These are phyloP conservation scores for Geosmithia flava DNA, from an alignment of 2,329 filamentous ascomycete species.

Conservation along the genomic window DNA sequence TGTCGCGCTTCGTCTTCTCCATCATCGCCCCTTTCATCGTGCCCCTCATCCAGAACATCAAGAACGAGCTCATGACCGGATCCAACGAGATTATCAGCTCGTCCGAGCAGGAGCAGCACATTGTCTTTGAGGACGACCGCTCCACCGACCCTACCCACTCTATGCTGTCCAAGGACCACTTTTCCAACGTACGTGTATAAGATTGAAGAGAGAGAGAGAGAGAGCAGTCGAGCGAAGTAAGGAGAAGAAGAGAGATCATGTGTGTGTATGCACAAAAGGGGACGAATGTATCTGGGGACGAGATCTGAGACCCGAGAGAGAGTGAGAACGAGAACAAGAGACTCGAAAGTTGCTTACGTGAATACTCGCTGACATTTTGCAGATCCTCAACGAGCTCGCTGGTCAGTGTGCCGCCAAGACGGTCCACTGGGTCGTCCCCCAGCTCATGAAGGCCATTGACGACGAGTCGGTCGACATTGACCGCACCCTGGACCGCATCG, in stretches of 20 bases:
- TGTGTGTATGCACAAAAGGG: not conserved
- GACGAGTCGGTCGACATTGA: conserved; percentile 59
- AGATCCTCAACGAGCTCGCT: conserved; percentile 76
- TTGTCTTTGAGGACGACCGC: conserved; percentile 72
- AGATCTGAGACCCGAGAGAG: not conserved
- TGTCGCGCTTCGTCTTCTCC: conserved; percentile 85
- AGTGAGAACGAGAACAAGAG: not conserved
- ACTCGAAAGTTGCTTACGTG: not conserved
- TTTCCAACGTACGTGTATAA: conserved; percentile 53
- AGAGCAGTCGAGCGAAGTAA: not conserved
- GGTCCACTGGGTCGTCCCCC: conserved; percentile 76
- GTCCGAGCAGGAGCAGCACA: conserved; percentile 70
- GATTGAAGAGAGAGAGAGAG: not conserved
- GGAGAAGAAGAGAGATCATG: not conserved
- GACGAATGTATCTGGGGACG: not conserved
- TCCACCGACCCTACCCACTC: conserved; percentile 81
- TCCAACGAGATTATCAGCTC: conserved; percentile 80
- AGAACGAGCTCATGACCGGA: conserved; percentile 73
- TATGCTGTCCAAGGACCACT: conserved; percentile 94
- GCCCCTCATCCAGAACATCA: conserved; percentile 77
- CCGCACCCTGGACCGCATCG: conserved; percentile 61
- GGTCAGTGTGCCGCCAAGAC: conserved; percentile 71
- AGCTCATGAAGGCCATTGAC: conserved; percentile 81
- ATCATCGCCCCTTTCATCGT: conserved; percentile 79
- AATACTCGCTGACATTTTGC: not conserved